A percentile compares a stretch with the other conserved stretches of the same genome.
Conservation (phyloP, 768 basidiomycete species). For the Cystobasidium onofrii region DNA sequence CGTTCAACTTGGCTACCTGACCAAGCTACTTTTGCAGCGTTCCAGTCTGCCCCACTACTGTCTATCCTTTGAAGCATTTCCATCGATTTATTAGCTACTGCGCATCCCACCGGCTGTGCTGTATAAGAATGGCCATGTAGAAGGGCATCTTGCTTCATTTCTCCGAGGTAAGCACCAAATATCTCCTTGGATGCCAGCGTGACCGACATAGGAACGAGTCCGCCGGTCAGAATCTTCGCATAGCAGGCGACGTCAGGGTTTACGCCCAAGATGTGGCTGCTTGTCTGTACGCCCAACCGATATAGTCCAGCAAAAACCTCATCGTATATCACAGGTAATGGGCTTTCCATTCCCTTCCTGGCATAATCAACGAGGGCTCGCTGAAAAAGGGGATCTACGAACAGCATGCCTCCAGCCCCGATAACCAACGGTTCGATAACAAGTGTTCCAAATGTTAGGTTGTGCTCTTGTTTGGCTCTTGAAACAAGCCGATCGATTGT, state of each 20-base stretch:
- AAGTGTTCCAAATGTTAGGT: constrained; percentile 53
- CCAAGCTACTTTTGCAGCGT: constrained; percentile 59
- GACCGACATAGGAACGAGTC: constrained; percentile 72
- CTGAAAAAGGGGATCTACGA: constrained; percentile 95
- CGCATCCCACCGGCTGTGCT: constrained; percentile 85
- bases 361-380: constrained; percentile 73
- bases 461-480: constrained; percentile 49
- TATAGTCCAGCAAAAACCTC: constrained; percentile 93
- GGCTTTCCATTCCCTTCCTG: constrained; percentile 51
- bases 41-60: constrained; percentile 54
- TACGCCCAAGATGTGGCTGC: constrained; percentile 56
- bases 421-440: constrained; percentile 86
- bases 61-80: constrained; percentile 55
- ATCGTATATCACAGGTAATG: constrained; percentile 85
- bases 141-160: constrained; percentile 71
- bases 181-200: constrained; percentile 74
- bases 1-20: constrained; percentile 10
- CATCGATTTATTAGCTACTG: constrained; percentile 75
- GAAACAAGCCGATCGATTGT: constrained; percentile 51
- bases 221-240: constrained; percentile 90
- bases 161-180: constrained; percentile 68
- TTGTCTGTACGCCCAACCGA: constrained; percentile 67
- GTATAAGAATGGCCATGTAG: constrained; percentile 95
- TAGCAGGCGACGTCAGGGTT: constrained; percentile 80
- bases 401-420: constrained; percentile 94